Percentiles rank a stretch among this genome's conserved stretches.
phyloP scores from a whole-genome alignment of 257 asterid genomes.

The Ophiorrhiza pumila region DNA sequence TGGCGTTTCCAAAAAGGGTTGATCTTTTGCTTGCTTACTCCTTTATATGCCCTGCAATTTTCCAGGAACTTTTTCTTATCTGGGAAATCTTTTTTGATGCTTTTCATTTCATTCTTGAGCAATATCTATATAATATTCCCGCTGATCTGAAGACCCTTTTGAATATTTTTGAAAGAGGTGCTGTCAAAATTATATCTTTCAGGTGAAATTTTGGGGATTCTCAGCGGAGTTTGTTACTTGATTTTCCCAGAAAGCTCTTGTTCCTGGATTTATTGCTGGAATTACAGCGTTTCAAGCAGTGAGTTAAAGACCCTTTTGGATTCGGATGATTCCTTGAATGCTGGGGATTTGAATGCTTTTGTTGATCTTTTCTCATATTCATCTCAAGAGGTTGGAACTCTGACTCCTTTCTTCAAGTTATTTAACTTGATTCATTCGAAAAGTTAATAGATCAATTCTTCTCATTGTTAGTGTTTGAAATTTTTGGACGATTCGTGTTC shows the following conservation, averaged over 20 bases:
- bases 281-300: neutral
- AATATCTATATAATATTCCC: neutral
- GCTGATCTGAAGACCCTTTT: slow-evolving; percentile 20
- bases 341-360: neutral
- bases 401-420: slow-evolving; percentile 3
- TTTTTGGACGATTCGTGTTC: neutral
- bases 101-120: neutral
- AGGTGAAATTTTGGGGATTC: slow-evolving; percentile 1
- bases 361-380: slow-evolving; percentile 4
- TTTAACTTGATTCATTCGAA: neutral
- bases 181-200: slow-evolving; percentile 18
- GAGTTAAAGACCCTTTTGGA: slow-evolving; percentile 12
- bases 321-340: slow-evolving; percentile 2
- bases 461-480: no score
- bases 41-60: neutral
- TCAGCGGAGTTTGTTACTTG: neutral
- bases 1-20: neutral
- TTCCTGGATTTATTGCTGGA: slow-evolving; percentile 13
- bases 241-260: slow-evolving; percentile 12
- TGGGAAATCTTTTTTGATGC: neutral
- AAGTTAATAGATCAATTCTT: neutral
- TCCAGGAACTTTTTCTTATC: slow-evolving; percentile 6
- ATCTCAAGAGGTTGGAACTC: slow-evolving; percentile 18
- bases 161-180: slow-evolving; percentile 6
- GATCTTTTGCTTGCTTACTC: neutral